Evolutionary conservation across 768 basidiomycete species (phyloP), one percentile per base, ranked within the genome.

Genomic region (Tulasnella sp.): DNA sequence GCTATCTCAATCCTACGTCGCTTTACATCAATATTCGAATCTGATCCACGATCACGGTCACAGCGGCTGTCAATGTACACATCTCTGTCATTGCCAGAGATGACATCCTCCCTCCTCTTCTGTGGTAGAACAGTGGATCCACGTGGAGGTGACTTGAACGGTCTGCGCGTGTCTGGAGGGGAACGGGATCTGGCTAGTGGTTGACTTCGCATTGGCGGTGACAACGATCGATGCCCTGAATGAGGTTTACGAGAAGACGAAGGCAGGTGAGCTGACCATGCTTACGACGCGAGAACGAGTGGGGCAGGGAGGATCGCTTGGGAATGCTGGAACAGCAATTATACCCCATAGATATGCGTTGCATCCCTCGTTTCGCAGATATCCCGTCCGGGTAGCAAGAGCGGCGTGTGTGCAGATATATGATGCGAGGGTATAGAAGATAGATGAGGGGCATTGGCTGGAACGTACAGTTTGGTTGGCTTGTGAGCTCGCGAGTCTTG

Each of bases 21-120:
- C 44, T 56, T 56, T 4, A 21, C 29, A 24, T 56, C 34, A 45
- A 15, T 5, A 8, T 53, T 41, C 24, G 24, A 31, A 21, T 38
- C 41, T 12, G 9, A 17, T 25, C 42, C 30, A 19, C 30, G 24
- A 4, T 19, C 25, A 41, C 19, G 53, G 21, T 56, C 44, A 25
- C 41, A 5, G 15, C 29, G 41, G 7, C 15, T 24, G 25, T 15
- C 44, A 17, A n/a, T 42, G 42, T 43, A 29, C 22, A 30, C 22
- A 10, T 38, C 21, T 5, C 21, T 38, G 1, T 27, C 41, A 27
- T 38, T 38, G 2, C 41, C 27, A 24, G 41, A 43, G 45, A 19
- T 7, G n/a, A 19, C 19, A 46, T 56, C 54, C 17, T 43, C 54
- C n/a, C 54, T 34, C 15, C 54, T 25, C 43, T 56, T 56, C 43